Evolutionary conservation across 768 basidiomycete species (phyloP).

Genomic region (Naematelia aurantialba): DNA sequence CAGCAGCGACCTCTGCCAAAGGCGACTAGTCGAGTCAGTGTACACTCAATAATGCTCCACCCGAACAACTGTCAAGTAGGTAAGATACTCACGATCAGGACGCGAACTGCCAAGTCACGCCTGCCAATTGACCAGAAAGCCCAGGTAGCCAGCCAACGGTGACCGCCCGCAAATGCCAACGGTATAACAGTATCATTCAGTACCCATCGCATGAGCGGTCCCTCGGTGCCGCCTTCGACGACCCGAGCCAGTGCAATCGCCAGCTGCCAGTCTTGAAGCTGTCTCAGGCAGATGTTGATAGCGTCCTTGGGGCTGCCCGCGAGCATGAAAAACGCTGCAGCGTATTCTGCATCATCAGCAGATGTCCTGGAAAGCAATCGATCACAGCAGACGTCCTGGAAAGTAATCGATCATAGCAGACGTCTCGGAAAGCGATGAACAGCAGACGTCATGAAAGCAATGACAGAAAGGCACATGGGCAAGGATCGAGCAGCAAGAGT

Average conservation of each 20-base stretch:
- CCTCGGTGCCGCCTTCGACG: conserved; percentile 75
- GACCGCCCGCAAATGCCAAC: conserved; percentile 76
- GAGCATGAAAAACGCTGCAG: conserved; percentile 96
- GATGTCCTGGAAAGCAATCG: background rate
- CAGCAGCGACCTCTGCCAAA: conserved; percentile 26
- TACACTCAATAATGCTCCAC: conserved; percentile 54
- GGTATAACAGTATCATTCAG: conserved; percentile 75
- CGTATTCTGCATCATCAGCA: conserved; percentile 65
- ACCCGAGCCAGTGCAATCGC: conserved; percentile 81
- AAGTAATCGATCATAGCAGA: background rate
- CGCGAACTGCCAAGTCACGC: conserved; percentile 81
- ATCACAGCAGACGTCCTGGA: background rate
- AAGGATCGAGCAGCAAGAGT: too few species aligned
- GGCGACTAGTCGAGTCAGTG: conserved; percentile 43
- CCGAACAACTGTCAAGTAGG: background rate
- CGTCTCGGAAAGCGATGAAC: too few species aligned
- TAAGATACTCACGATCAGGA: conserved; percentile 70
- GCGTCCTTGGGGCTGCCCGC: conserved; percentile 86
- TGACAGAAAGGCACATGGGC: too few species aligned
- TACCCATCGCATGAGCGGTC: conserved; percentile 68
- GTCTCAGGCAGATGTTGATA: conserved; percentile 80
- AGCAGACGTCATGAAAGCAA: too few species aligned
- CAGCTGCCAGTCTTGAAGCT: conserved; percentile 84
- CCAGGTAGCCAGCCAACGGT: conserved; percentile 92
- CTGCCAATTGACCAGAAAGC: conserved; percentile 90